Conservation (phyloP, 805 yeast species). For the Diddensiella transvaalensis region DNA sequence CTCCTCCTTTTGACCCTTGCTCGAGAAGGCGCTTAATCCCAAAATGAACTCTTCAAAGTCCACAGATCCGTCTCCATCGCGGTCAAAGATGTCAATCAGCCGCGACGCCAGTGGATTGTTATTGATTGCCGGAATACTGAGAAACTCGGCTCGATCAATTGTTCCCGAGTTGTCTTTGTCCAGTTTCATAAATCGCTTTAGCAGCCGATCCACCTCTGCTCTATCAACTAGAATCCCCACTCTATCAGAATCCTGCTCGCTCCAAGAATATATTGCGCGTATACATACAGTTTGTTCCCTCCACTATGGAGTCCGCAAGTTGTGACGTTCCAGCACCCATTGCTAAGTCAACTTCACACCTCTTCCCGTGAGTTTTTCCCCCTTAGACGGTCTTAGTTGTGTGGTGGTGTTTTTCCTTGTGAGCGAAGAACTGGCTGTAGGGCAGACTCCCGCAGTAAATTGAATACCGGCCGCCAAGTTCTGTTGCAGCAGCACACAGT, state of each 20-base stretch:
- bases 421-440: no score
- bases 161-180: slow-evolving; percentile 93
- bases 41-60: slow-evolving; percentile 93
- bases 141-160: slow-evolving; percentile 84
- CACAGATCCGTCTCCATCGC: slow-evolving; percentile 86
- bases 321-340: slow-evolving; percentile 27
- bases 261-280: not conserved
- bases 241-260: not conserved
- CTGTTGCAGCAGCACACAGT: no score
- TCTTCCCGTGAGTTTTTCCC: no score
- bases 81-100: slow-evolving; percentile 90
- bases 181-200: slow-evolving; percentile 90
- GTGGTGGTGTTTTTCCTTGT: no score
- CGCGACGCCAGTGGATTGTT: slow-evolving; percentile 86
- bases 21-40: slow-evolving; percentile 82
- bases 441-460: no score
- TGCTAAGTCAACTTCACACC: not conserved
- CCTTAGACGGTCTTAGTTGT: no score
- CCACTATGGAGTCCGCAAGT: slow-evolving; percentile 28
- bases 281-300: slow-evolving; percentile 30
- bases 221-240: slow-evolving; percentile 53
- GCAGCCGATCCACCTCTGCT: slow-evolving; percentile 86
- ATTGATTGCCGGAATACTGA: slow-evolving; percentile 88
- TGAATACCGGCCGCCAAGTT: no score
- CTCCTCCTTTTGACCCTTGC: slow-evolving; percentile 74